These are phyloP conservation scores for Cicer arietinum DNA, from an alignment of 306 rosid species.

Conservation along the genomic window DNA sequence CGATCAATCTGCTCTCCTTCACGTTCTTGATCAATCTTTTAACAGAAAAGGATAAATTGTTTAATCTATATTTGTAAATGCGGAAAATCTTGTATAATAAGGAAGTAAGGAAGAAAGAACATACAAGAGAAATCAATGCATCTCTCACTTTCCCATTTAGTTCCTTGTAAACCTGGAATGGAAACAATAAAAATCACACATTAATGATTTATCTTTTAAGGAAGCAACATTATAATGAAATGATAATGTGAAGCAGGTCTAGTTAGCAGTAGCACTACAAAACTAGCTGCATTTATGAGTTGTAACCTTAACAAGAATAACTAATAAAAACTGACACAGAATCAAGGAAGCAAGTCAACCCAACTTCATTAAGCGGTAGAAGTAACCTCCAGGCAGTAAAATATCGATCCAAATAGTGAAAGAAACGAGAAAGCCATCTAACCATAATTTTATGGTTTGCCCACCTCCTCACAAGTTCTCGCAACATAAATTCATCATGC, in stretches of 20 bases:
- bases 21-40: slow-evolving; percentile 90
- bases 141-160: slow-evolving; percentile 77
- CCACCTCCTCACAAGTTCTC: slow-evolving; percentile 85
- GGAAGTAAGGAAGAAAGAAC: slow-evolving; percentile 24
- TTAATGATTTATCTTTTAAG: background rate
- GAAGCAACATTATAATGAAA: slow-evolving; percentile 33
- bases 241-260: background rate
- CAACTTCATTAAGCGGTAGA: slow-evolving; percentile 75
- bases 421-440: slow-evolving; percentile 77
- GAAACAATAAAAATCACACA: slow-evolving; percentile 22
- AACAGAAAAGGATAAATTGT: slow-evolving; percentile 25
- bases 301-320: background rate
- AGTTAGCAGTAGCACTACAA: slow-evolving; percentile 30
- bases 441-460: slow-evolving; percentile 73
- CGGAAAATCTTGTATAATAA: background rate
- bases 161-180: slow-evolving; percentile 83
- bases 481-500: slow-evolving; percentile 80
- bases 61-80: slow-evolving; percentile 25
- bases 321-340: slow-evolving; percentile 8
- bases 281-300: slow-evolving; percentile 5
- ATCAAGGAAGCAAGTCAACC: slow-evolving; percentile 67
- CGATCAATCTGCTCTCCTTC: slow-evolving; percentile 96
- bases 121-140: slow-evolving; percentile 84
- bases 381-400: slow-evolving; percentile 76
- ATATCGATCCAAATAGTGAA: slow-evolving; percentile 71